Conservation (phyloP, 2,329 filamentous ascomycete genomes). For the Ophiostoma australiae region DNA sequence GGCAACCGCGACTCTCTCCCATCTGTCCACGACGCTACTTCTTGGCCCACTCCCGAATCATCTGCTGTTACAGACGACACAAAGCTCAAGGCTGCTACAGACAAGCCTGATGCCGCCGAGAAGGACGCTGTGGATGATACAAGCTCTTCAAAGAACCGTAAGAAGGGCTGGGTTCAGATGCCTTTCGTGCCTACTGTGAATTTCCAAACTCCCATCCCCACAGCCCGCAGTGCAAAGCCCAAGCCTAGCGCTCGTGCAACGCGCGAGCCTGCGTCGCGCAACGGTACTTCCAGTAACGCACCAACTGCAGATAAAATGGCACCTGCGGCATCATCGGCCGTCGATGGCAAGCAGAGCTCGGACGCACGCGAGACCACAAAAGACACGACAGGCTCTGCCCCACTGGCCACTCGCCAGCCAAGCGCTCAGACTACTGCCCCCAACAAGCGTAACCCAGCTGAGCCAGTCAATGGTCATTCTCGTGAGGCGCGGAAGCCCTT, state of each 20-base stretch:
- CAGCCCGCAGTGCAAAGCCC: slow-evolving; percentile 44
- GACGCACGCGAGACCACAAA: slow-evolving; percentile 35
- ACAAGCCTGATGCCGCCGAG: slow-evolving; percentile 58
- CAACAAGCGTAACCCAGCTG: slow-evolving; percentile 44
- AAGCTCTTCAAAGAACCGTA: slow-evolving; percentile 44
- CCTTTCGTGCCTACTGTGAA: slow-evolving; percentile 77
- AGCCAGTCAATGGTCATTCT: slow-evolving; percentile 35
- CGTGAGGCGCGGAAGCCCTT: slow-evolving; percentile 47
- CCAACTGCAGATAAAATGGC: slow-evolving; percentile 27
- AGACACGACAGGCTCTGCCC: slow-evolving; percentile 33
- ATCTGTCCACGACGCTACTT: slow-evolving; percentile 67
- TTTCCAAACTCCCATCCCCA: slow-evolving; percentile 76
- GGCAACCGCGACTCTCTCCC: slow-evolving; percentile 42
- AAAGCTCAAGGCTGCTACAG: slow-evolving; percentile 56
- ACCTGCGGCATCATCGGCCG: slow-evolving; percentile 20
- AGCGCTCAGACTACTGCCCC: slow-evolving; percentile 35
- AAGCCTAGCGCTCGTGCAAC: slow-evolving; percentile 47
- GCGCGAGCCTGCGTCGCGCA: slow-evolving; percentile 35
- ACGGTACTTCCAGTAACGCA: background rate
- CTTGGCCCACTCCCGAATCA: slow-evolving; percentile 87
- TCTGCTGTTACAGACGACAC: slow-evolving; percentile 64
- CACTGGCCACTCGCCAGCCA: slow-evolving; percentile 35
- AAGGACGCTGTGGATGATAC: slow-evolving; percentile 58
- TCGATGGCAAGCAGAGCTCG: slow-evolving; percentile 38
- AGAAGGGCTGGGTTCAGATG: slow-evolving; percentile 82